Evolutionary conservation across 768 basidiomycete species (phyloP).

Genomic region (Rhizopogon rudus): DNA sequence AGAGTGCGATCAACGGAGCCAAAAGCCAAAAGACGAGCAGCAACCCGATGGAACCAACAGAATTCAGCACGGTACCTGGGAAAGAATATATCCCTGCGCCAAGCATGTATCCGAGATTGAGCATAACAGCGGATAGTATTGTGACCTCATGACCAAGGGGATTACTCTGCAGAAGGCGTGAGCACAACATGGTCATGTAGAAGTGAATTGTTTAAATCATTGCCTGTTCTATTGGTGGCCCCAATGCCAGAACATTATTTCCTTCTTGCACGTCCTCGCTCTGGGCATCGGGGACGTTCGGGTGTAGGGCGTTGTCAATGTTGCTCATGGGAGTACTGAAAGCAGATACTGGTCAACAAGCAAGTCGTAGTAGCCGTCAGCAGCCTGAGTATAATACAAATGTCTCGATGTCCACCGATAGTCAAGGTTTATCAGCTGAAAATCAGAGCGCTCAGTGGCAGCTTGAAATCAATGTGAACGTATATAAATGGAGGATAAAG

Average conservation of each 20-base stretch:
- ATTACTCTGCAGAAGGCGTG: background rate
- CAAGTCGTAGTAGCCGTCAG: no score
- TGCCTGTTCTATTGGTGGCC: slow-evolving; percentile 4
- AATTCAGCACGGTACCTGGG: slow-evolving; percentile 1
- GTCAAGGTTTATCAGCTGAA: no score
- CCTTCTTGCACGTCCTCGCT: no score
- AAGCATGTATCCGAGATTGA: slow-evolving; percentile 2
- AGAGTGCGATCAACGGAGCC: slow-evolving; percentile 2
- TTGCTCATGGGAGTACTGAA: no score
- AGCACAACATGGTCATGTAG: background rate
- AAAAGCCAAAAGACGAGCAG: slow-evolving; percentile 1
- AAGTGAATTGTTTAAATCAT: background rate
- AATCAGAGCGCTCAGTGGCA: no score
- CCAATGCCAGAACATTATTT: background rate
- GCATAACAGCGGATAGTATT: slow-evolving; percentile 1
- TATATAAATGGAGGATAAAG: no score
- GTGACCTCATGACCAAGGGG: slow-evolving; percentile 4
- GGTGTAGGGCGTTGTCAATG: no score
- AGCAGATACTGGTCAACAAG: no score
- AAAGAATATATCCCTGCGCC: slow-evolving; percentile 5
- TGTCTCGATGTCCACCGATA: no score
- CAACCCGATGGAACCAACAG: slow-evolving; percentile 2
- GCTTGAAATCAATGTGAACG: no score
- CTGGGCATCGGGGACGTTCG: no score
- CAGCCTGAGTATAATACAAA: no score